Evolutionary conservation across 2,329 filamentous ascomycete species (phyloP), one percentile per base, ranked within the genome.

Genomic region (Neophaeococcomyces mojaviensis): DNA sequence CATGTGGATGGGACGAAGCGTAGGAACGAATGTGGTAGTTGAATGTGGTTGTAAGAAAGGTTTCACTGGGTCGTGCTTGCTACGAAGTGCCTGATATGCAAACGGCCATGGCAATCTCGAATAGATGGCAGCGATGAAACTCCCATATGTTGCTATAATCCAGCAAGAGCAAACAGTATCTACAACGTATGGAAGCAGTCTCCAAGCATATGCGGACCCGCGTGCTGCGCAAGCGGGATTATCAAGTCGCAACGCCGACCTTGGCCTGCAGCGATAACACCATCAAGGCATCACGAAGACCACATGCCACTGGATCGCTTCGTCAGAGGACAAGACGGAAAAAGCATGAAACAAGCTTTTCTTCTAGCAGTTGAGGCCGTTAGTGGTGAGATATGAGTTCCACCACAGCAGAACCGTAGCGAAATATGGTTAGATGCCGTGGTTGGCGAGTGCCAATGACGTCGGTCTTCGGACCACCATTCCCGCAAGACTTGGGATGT

Each of bases 261-360:
- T 39, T 24, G 20, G 37, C 37, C n/a, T 39, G 37, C 37, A 39
- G 37, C 4, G 9, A 28, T 24, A n/a, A 24, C 10, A n/a, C 10
- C 18, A 6, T 13, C 35, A 12, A 37, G 3, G 35, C 9, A 37
- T 19, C 16, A 37, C 35, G 24, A 37, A 9, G 35, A 5, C 35
- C 16, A 20, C n/a, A 37, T 37, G 9, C 9, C 16, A 20, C n/a
- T 19, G 35, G n/a, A 19, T 15, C 13, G 13, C 13, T n/a, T 19
- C 5, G 13, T n/a, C 5, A 5, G 13, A 19, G 16, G n/a, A n/a
- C n/a, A n/a, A 19, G 16, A 13, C 13, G 6, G 13, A n/a, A 35
- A 35, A 35, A 19, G 32, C 13, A 35, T n/a, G 13, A 39, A 20
- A 39, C 37, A 28, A 39, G 37, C 37, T 39, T 39, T 20, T 20